These are phyloP conservation scores for Stachybotrys chartarum DNA, from an alignment of 2,329 filamentous ascomycete genomes.

Conservation along the genomic window DNA sequence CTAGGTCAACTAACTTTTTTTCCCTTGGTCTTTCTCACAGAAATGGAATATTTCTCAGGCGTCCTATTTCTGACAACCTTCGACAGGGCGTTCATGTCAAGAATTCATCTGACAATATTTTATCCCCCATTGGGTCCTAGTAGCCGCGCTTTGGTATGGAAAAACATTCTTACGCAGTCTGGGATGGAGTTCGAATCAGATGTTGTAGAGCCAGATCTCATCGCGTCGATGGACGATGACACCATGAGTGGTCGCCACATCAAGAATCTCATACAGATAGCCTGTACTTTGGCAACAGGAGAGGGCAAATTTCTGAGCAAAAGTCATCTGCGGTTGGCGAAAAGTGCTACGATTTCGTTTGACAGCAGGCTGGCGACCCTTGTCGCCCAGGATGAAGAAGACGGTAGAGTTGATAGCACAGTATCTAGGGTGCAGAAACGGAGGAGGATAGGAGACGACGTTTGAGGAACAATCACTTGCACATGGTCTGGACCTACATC, in stretches of 20 bases:
- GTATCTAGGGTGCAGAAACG: background rate
- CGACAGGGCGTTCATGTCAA: background rate
- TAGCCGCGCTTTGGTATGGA: background rate
- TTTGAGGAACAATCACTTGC: too few relatives aligned
- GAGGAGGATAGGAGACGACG: background rate
- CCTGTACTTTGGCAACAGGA: background rate
- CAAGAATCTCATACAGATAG: background rate
- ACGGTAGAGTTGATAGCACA: background rate
- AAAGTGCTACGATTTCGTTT: background rate
- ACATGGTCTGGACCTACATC: too few relatives aligned
- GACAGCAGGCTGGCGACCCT: background rate
- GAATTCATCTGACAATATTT: background rate
- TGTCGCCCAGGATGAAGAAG: background rate
- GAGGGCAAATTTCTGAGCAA: background rate
- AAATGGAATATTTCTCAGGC: background rate
- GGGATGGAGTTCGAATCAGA: background rate
- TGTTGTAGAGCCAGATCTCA: background rate
- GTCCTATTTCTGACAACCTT: background rate
- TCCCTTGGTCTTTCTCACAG: background rate
- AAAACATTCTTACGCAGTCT: background rate
- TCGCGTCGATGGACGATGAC: background rate
- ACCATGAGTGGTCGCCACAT: background rate
- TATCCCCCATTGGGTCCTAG: background rate
- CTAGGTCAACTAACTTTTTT: background rate
- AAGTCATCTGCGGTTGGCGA: background rate